Conservation (phyloP, 805 yeast species). For the Hermanozyma aechmeae region DNA sequence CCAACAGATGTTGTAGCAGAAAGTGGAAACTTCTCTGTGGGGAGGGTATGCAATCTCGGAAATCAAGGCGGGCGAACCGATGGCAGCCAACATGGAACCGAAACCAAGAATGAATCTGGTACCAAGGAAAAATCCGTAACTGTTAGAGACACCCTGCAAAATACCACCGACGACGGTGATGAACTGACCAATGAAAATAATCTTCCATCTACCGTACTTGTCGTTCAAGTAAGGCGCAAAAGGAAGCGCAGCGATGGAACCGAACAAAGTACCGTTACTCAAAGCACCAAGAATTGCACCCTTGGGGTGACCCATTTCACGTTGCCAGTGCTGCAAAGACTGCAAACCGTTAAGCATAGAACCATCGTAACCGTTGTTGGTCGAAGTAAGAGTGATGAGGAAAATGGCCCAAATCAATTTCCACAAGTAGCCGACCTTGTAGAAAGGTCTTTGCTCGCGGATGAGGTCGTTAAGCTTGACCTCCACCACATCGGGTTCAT, state of each 20-base stretch:
- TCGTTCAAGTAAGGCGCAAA: conserved; percentile 17
- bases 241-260: conserved; percentile 22
- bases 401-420: conserved; percentile 28
- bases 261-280: conserved; percentile 20
- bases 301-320: conserved; percentile 18
- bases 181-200: conserved; percentile 18
- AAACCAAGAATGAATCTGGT: conserved; percentile 41
- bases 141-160: conserved; percentile 26
- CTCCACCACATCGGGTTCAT: no score
- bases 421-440: conserved; percentile 26
- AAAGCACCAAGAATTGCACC: conserved; percentile 15
- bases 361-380: conserved; percentile 26
- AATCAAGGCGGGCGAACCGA: conserved; percentile 39
- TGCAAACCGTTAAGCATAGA: conserved; percentile 42
- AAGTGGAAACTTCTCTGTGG: conserved; percentile 18
- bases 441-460: conserved; percentile 27
- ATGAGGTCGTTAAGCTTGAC: no score
- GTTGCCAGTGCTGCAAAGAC: conserved; percentile 31
- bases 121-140: conserved; percentile 27
- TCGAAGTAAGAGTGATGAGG: conserved; percentile 35
- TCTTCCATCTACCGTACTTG: conserved; percentile 30
- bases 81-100: conserved; percentile 33
- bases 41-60: conserved; percentile 43
- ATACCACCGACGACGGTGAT: conserved; percentile 24
- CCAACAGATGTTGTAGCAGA: conserved; percentile 45